A percentile compares a stretch with the other conserved stretches of the same genome.
These are phyloP conservation scores for Pythium volutum DNA, from an alignment of 352 stramenopile species.

Conservation along the genomic window DNA sequence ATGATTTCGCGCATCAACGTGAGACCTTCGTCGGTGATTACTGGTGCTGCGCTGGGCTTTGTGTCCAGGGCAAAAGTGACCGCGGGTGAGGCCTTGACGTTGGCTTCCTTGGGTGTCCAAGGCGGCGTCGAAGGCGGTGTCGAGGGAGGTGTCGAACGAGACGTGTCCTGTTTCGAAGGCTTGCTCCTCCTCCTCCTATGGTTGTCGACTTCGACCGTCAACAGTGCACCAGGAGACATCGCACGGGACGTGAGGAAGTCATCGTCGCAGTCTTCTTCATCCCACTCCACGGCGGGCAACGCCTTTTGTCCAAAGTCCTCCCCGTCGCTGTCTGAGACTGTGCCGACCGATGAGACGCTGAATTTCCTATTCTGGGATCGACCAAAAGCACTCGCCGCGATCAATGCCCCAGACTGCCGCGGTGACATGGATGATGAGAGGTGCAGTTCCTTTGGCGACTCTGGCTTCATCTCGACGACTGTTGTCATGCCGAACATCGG, in stretches of 20 bases:
- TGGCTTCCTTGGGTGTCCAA: not conserved
- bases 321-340: conserved; percentile 33
- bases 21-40: conserved; percentile 19
- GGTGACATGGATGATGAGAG: conserved; percentile 6
- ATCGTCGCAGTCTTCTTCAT: conserved; percentile 4
- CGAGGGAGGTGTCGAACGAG: not conserved
- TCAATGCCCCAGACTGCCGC: not conserved
- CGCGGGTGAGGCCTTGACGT: not conserved
- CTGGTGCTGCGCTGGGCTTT: conserved; percentile 11
- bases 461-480: conserved; percentile 25
- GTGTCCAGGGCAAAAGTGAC: conserved; percentile 8
- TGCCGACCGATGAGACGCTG: conserved; percentile 27
- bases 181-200: not conserved
- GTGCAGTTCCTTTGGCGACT: conserved; percentile 21
- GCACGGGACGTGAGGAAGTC: not conserved
- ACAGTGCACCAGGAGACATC: not conserved
- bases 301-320: conserved; percentile 25
- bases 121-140: not conserved
- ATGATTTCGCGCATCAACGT: conserved; percentile 26
- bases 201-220: conserved; percentile 25
- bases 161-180: not conserved
- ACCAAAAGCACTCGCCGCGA: not conserved
- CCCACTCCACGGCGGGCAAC: not conserved
- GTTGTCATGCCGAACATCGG: conserved; percentile 10
- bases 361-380: conserved; percentile 29